Percentiles rank a stretch among this genome's conserved stretches.
Conservation (phyloP, 805 yeast genomes). For the Vanderwaltozyma verrucispora region DNA sequence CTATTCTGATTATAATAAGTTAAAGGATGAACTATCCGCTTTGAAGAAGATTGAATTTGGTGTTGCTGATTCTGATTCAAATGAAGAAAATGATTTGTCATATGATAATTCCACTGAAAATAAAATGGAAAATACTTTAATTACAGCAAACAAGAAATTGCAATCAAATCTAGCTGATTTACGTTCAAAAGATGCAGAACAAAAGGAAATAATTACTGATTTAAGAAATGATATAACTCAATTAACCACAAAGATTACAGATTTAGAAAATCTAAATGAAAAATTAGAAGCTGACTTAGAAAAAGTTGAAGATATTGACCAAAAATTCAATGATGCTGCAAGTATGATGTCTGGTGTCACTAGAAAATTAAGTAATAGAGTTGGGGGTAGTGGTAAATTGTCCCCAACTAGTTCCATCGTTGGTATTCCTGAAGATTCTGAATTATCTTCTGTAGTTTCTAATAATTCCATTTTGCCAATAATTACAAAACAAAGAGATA, state of each 20-base stretch:
- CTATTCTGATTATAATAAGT: slow-evolving; percentile 66
- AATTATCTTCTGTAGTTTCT: slow-evolving; percentile 10
- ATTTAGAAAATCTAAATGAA: slow-evolving; percentile 38
- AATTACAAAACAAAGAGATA: slow-evolving; percentile 87
- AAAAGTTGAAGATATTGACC: slow-evolving; percentile 38
- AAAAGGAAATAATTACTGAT: slow-evolving; percentile 31
- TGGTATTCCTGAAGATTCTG: slow-evolving; percentile 33
- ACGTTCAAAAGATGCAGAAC: slow-evolving; percentile 47
- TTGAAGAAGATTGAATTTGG: slow-evolving; percentile 73
- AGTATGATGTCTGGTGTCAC: slow-evolving; percentile 56
- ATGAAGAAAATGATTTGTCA: slow-evolving; percentile 22
- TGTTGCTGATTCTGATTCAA: slow-evolving; percentile 27
- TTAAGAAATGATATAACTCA: slow-evolving; percentile 32
- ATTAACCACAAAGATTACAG: slow-evolving; percentile 31
- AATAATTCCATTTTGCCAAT: slow-evolving; percentile 63
- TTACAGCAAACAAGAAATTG: slow-evolving; percentile 62
- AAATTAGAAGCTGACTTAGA: slow-evolving; percentile 69
- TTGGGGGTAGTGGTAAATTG: slow-evolving; percentile 26
- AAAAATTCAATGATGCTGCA: slow-evolving; percentile 38
- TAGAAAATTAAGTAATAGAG: slow-evolving; percentile 28
- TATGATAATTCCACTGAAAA: slow-evolving; percentile 22
- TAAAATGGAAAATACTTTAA: slow-evolving; percentile 46
- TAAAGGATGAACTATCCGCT: slow-evolving; percentile 65
- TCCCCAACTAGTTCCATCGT: slow-evolving; percentile 47
- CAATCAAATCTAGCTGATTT: slow-evolving; percentile 58